phyloP scores from a whole-genome alignment of 768 basidiomycete species.

The Amanita subjunquillea region DNA sequence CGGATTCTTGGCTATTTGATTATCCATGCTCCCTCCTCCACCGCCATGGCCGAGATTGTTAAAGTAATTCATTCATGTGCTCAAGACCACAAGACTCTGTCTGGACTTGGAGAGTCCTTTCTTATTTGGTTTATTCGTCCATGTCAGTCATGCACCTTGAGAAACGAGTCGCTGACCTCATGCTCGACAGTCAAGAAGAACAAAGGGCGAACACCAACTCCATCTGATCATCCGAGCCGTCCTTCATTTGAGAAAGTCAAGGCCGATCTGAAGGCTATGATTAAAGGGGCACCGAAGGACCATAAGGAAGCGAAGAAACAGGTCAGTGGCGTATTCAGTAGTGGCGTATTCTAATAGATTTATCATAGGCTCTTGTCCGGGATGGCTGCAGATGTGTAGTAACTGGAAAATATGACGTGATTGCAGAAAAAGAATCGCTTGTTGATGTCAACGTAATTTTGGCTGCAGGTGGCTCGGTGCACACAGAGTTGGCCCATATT shows the following conservation, averaged over 20 bases:
- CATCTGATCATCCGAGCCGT: neutral
- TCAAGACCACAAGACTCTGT: neutral
- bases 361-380: constrained; percentile 6
- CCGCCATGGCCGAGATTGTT: neutral
- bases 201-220: neutral
- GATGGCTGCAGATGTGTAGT: constrained; percentile 8
- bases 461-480: neutral
- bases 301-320: constrained; percentile 1
- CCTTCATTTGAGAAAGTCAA: neutral
- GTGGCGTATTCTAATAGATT: neutral
- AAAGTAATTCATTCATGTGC: constrained; percentile 2
- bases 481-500: constrained; percentile 8
- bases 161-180: neutral
- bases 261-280: neutral
- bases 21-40: constrained; percentile 4
- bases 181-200: constrained; percentile 2
- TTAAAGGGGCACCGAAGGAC: neutral
- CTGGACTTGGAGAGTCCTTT: neutral
- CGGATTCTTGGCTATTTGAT: constrained; percentile 10
- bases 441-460: neutral
- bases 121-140: constrained; percentile 4
- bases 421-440: neutral
- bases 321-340: neutral
- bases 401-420: constrained; percentile 5
- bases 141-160: neutral